phyloP scores from a whole-genome alignment of 345 rosid genomes.

The Cardamine resedifolia region DNA sequence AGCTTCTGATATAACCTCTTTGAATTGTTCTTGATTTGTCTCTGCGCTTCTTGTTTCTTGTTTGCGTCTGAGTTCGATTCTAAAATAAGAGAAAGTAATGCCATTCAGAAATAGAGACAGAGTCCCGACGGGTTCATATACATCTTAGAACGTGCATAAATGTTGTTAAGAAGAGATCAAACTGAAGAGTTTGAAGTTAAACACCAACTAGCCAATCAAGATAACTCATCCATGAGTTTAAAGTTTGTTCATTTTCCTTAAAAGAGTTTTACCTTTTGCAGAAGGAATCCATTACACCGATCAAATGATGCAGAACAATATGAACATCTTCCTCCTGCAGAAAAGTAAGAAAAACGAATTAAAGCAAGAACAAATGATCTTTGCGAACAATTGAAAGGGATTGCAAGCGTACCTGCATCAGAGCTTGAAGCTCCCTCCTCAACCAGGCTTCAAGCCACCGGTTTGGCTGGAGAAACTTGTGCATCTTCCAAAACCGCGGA shows the following conservation, averaged over 20 bases:
- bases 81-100: slow-evolving; percentile 19
- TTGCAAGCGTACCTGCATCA: slow-evolving; percentile 54
- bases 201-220: not conserved
- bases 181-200: not conserved
- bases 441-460: slow-evolving; percentile 68
- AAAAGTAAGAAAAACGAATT: not conserved
- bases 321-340: slow-evolving; percentile 81
- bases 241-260: not conserved
- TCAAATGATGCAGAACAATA: slow-evolving; percentile 64
- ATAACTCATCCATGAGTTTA: not conserved
- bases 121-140: not conserved
- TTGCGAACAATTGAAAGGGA: not conserved
- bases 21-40: slow-evolving; percentile 52
- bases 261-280: slow-evolving; percentile 49
- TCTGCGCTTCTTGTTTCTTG: slow-evolving; percentile 39
- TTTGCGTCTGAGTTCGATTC: slow-evolving; percentile 37
- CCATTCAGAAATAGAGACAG: not conserved
- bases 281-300: slow-evolving; percentile 66
- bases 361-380: not conserved
- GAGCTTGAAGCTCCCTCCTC: slow-evolving; percentile 85
- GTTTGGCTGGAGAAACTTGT: slow-evolving; percentile 62
- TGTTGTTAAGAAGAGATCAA: not conserved
- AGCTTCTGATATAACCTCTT: slow-evolving; percentile 49
- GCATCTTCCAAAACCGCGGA: slow-evolving; percentile 62
- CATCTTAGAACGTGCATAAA: not conserved